Evolutionary conservation across 129 eudicot species (phyloP), one percentile per base, ranked within the genome.

Genomic region (Artemisia annua): DNA sequence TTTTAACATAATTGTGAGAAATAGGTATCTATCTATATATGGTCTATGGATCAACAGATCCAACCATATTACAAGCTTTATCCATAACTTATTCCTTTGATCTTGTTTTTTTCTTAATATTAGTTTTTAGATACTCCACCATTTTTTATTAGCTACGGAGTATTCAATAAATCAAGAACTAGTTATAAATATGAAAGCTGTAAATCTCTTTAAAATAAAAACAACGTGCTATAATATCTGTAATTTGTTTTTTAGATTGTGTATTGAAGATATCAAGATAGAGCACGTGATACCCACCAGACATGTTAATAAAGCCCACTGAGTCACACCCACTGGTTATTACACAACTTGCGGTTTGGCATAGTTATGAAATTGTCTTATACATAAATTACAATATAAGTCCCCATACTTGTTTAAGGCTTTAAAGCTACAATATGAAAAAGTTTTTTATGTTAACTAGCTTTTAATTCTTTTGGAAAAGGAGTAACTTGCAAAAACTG

Each of bases 241-340:
- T 1, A 10, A 11, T 39, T 17, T 44, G 11, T 0, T 14, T 52
- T 67, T 1, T 30, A 54, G 2, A 54, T 70, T 32, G 35, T 62
- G 13, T 50, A 16, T 48, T 50, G 78, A 63, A 50, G 51, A 1
- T 14, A 62, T 50, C 39, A 50, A 72, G 67, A 18, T 18, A 8
- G 30, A 51, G 18, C 52, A 73, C 70, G 13, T 73, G 78, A 43
- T 52, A 63, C 17, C 78, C 63, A 63, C 61, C 63, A 62, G 11
- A 50, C 51, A 48, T 49, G 70, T 48, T 58, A 12, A 49, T 58
- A 13, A 30, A 74, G 63, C 54, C 75, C 75, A 70, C 51, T 32
- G 74, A 35, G 17, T 70, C 35, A 53, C 64, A 53, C 77, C 70
- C 70, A 62, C 71, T 2, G 70, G 53, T 73, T 63, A 63, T 62